Evolutionary conservation across 2,329 filamentous ascomycete species (phyloP).

Genomic region (Cladosporium sp.): DNA sequence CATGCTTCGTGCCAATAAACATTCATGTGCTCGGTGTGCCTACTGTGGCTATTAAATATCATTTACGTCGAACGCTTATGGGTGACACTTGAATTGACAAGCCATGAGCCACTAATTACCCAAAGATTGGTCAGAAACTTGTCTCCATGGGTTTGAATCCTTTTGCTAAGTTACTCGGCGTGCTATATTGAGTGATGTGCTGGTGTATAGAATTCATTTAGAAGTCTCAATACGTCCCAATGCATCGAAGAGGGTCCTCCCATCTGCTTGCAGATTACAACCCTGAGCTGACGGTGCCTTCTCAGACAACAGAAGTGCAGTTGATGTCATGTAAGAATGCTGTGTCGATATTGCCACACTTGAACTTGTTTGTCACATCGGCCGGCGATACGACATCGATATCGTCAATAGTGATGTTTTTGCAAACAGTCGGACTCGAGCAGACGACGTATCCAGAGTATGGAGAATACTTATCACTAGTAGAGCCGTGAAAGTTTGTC

Average conservation of each 20-base stretch:
- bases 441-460: constrained; percentile 43
- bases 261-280: not conserved
- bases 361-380: constrained; percentile 26
- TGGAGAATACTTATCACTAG: constrained; percentile 41
- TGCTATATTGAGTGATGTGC: not conserved
- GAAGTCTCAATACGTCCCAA: not conserved
- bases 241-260: not conserved
- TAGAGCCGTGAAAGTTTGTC: constrained; percentile 54
- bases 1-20: not conserved
- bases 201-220: not conserved
- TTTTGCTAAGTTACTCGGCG: not conserved
- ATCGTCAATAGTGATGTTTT: constrained; percentile 41
- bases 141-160: not conserved
- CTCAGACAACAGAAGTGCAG: constrained; percentile 21
- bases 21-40: not conserved
- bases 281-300: not conserved
- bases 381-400: constrained; percentile 25
- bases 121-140: not conserved
- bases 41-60: not conserved
- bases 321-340: constrained; percentile 27
- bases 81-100: not conserved
- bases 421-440: constrained; percentile 43
- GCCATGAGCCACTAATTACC: not conserved
- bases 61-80: not conserved
- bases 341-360: constrained; percentile 30